Evolutionary conservation across 2,329 filamentous ascomycete genomes (phyloP).

Genomic region (Neopestalotiopsis sp.): DNA sequence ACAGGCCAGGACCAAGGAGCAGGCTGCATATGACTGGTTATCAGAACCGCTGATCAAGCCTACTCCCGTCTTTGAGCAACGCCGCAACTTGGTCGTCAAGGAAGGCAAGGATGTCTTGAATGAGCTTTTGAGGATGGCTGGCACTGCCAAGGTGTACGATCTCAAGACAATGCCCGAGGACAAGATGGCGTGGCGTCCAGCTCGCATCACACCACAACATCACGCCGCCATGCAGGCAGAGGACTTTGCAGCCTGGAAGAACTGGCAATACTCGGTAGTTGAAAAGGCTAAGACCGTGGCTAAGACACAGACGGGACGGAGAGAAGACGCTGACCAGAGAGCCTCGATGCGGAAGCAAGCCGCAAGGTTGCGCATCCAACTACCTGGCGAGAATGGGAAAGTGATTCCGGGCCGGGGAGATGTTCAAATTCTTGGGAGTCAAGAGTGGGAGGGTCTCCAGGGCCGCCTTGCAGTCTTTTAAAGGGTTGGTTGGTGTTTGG

Average conservation of each 20-base stretch:
- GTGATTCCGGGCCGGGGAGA: slow-evolving; percentile 42
- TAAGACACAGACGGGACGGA: slow-evolving; percentile 22
- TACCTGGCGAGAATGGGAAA: slow-evolving; percentile 55
- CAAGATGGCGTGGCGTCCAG: slow-evolving; percentile 70
- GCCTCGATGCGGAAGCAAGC: slow-evolving; percentile 41
- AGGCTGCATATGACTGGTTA: slow-evolving; percentile 65
- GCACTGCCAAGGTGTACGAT: slow-evolving; percentile 62
- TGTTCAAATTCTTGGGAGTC: slow-evolving; percentile 58
- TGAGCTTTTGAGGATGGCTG: slow-evolving; percentile 68
- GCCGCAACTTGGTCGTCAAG: slow-evolving; percentile 53
- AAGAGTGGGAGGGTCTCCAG: slow-evolving; percentile 62
- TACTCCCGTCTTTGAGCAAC: slow-evolving; percentile 36
- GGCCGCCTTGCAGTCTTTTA: slow-evolving; percentile 42
- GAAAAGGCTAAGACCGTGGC: slow-evolving; percentile 55
- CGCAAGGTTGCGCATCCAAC: slow-evolving; percentile 56
- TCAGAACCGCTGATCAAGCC: slow-evolving; percentile 63
- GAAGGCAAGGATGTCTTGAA: slow-evolving; percentile 70
- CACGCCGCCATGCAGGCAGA: slow-evolving; percentile 70
- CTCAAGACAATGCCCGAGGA: slow-evolving; percentile 63
- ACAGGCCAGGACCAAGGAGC: slow-evolving; percentile 63
- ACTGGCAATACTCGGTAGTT: slow-evolving; percentile 61
- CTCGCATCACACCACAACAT: slow-evolving; percentile 67
- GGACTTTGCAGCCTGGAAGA: slow-evolving; percentile 66
- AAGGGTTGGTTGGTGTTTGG: neutral
- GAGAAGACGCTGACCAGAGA: slow-evolving; percentile 29